A percentile compares a stretch with the other conserved stretches of the same genome.
Evolutionary conservation across 2,329 filamentous ascomycete genomes (phyloP).

Genomic region (Sporothrix brasiliensis): DNA sequence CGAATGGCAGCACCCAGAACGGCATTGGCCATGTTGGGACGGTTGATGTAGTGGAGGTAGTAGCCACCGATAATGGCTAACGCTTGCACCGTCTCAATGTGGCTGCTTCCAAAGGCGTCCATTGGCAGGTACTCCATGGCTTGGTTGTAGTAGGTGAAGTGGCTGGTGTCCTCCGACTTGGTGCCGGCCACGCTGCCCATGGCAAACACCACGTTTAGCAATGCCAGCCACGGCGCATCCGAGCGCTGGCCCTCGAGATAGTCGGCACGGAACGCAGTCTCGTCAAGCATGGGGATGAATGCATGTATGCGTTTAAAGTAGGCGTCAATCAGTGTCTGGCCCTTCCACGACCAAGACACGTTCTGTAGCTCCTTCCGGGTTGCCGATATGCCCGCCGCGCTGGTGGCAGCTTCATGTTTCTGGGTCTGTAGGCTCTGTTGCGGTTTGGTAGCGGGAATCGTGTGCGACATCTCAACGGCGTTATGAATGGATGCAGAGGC

Average conservation of each 20-base stretch:
- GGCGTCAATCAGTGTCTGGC: slow-evolving; percentile 70
- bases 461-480: slow-evolving; percentile 52
- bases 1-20: slow-evolving; percentile 70
- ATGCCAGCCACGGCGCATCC: slow-evolving; percentile 70
- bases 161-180: slow-evolving; percentile 65
- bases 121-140: slow-evolving; percentile 68
- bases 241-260: slow-evolving; percentile 64
- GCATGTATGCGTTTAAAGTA: slow-evolving; percentile 75
- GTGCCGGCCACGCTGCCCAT: slow-evolving; percentile 72
- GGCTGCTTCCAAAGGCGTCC: slow-evolving; percentile 69
- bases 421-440: slow-evolving; percentile 45
- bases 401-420: not conserved
- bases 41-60: slow-evolving; percentile 77
- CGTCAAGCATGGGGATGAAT: slow-evolving; percentile 73
- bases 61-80: slow-evolving; percentile 72
- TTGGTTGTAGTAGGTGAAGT: slow-evolving; percentile 70
- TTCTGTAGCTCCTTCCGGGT: slow-evolving; percentile 47
- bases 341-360: slow-evolving; percentile 64
- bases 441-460: slow-evolving; percentile 50
- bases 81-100: slow-evolving; percentile 73
- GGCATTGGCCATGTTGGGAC: slow-evolving; percentile 75
- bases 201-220: slow-evolving; percentile 76
- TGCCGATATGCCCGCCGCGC: not conserved
- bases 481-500: slow-evolving; percentile 51
- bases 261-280: slow-evolving; percentile 67